Base-by-base conservation (phyloP, 2,329 filamentous ascomycete genomes). In the Beauveria caledonica region DNA sequence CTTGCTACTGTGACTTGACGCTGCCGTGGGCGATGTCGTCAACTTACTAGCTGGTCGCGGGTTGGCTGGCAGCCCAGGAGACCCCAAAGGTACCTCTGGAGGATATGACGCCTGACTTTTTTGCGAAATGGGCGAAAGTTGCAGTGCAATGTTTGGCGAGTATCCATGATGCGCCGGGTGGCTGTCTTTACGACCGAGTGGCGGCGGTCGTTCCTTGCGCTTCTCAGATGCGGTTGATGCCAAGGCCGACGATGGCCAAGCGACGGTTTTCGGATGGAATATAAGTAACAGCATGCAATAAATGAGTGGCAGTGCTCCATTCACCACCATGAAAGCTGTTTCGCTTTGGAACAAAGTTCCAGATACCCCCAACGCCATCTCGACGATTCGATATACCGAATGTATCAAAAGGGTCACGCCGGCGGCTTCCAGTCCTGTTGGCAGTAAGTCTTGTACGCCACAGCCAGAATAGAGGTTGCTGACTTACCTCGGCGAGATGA, bases 311-410 rank as follows among this genome's bases (percentile, higher is more conserved):
- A 58, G 10, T 19, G 56, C 56, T 29, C 56, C 56, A 29, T 58
- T 39, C 1, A 36, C 56, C 2, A 58, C 13, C 56, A 58, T 58
- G 17, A 58, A 58, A 11, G 56, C 56, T 9, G 23, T 50, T 10
- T 58, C 46, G 36, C 56, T 50, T 25, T 58, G 56, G 15, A 58
- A 58, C 4, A 58, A 6, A 8, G 23, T 44, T 6, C 45, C 56
- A 9, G 56, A 51, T 21, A 58, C 2, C 6, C 56, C 45, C 21
- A 44, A 4, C 21, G 45, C 33, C 29, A 58, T 51, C 23, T 58
- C 56, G 33, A 58, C 46, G n/a, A 58, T 58, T 51, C 56, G 56
- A 51, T 58, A 51, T 29, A 51, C 9, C 3, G 46, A 50, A 29
- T 58, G 56, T 9, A 27, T 3, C 21, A 58, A 15, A 8, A 50